Percentiles rank a stretch among this genome's conserved stretches.
Conservation (phyloP, 78 protist genomes). For the Chrysochromulina parva region DNA sequence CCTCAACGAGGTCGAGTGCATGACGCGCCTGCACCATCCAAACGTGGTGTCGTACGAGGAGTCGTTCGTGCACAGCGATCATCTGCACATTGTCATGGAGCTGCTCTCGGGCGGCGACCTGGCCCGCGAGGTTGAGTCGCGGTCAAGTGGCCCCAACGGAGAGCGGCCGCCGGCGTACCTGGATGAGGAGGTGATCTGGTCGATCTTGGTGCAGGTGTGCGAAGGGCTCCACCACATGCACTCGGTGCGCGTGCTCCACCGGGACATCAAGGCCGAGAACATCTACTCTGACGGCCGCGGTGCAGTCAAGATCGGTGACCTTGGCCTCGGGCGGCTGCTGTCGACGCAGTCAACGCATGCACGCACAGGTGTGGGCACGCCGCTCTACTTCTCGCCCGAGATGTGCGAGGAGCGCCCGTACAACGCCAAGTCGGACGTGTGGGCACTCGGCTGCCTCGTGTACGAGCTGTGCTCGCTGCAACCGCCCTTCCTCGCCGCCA, state of each 20-base stretch:
- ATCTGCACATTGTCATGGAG: not conserved
- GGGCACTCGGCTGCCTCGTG: slow-evolving; percentile 44
- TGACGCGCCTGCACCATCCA: not conserved
- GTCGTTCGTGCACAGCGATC: not conserved
- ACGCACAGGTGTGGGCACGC: not conserved
- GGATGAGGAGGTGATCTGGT: not conserved
- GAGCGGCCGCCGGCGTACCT: not conserved
- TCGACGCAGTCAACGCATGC: not conserved
- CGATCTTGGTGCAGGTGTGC: not conserved
- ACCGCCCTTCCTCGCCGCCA: not conserved
- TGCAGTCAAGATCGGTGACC: not conserved
- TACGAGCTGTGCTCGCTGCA: slow-evolving; percentile 28
- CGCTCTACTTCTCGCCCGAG: not conserved
- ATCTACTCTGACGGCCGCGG: not conserved
- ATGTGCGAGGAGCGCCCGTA: slow-evolving; percentile 29
- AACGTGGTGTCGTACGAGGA: not conserved
- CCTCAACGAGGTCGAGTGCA: not conserved
- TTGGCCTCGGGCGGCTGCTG: not conserved
- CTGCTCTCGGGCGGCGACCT: not conserved
- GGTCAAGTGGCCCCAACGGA: not conserved
- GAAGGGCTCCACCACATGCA: not conserved
- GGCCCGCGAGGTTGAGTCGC: not conserved
- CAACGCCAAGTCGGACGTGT: slow-evolving; percentile 27
- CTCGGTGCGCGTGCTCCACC: not conserved
- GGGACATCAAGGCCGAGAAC: not conserved